Evolutionary conservation across 2,329 filamentous ascomycete species (phyloP).

Genomic region (Didymosphaeria variabile): DNA sequence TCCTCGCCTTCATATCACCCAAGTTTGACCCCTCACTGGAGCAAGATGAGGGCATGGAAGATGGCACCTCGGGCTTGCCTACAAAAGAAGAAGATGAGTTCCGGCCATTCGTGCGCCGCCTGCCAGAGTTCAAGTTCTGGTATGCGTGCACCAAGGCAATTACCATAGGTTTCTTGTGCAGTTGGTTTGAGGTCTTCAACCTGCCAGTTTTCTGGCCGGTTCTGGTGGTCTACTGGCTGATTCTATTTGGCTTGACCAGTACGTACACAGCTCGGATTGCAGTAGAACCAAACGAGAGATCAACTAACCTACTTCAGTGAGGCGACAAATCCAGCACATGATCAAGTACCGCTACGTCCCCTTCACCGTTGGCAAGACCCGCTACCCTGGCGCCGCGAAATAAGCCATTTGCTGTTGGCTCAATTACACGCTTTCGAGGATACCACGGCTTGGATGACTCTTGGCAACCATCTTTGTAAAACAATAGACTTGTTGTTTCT

Average conservation of each 20-base stretch:
- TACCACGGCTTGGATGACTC: conserved; percentile 17
- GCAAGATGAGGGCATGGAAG: conserved; percentile 94
- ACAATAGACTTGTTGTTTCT: conserved; percentile 33
- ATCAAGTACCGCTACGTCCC: conserved; percentile 99
- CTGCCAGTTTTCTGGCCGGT: conserved; percentile 99
- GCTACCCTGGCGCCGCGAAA: conserved; percentile 43
- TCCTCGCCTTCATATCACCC: conserved; percentile 96
- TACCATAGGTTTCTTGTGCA: conserved; percentile 82
- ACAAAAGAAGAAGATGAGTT: conserved; percentile 98
- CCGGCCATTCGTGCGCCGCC: conserved; percentile 91
- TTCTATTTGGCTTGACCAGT: conserved; percentile 96
- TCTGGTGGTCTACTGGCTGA: conserved; percentile 97
- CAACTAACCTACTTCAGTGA: conserved; percentile 67
- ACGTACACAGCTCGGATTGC: conserved; percentile 53
- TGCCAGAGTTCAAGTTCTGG: conserved; percentile 99
- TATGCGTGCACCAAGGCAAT: conserved; percentile 92
- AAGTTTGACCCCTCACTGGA: conserved; percentile 99
- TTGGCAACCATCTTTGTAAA: conserved; percentile 28
- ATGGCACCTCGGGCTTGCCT: conserved; percentile 80
- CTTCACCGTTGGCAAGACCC: conserved; percentile 84
- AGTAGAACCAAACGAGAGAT: neutral
- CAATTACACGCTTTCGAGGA: neutral
- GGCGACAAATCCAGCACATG: conserved; percentile 99
- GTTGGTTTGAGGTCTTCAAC: conserved; percentile 94
- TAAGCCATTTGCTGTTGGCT: conserved; percentile 24